phyloP scores from a whole-genome alignment of 2,329 filamentous ascomycete genomes.

The Colletotrichum camelliae region DNA sequence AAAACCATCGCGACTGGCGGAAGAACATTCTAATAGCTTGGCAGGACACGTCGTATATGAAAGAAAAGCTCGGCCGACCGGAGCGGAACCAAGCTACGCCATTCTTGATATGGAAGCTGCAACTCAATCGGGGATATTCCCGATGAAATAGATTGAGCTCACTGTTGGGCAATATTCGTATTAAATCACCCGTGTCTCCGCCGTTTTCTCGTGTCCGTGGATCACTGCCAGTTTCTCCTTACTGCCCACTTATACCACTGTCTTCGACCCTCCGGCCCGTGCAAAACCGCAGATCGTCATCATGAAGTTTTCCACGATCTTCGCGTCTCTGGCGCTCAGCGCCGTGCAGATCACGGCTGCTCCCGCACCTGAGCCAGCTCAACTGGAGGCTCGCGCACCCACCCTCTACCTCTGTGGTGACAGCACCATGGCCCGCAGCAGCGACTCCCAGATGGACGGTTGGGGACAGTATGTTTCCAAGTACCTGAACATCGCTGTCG shows the following conservation, averaged over 20 bases:
- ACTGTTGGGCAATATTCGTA: neutral
- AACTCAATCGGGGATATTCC: neutral
- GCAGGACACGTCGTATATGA: neutral
- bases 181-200: neutral
- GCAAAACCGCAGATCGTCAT: neutral
- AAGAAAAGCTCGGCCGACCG: conserved; percentile 11
- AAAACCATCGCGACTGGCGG: conserved; percentile 6
- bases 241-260: neutral
- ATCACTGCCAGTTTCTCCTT: neutral
- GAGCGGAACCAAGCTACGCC: neutral
- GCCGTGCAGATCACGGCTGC: conserved; percentile 25
- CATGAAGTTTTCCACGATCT: conserved; percentile 16
- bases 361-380: neutral
- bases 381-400: conserved; percentile 16
- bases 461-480: conserved; percentile 68
- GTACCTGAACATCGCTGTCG: conserved; percentile 44
- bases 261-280: neutral
- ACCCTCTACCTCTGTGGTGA: conserved; percentile 65
- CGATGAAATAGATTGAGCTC: neutral
- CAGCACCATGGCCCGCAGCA: conserved; percentile 64
- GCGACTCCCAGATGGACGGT: conserved; percentile 52
- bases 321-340: conserved; percentile 14
- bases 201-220: neutral
- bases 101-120: neutral
- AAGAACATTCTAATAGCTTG: conserved; percentile 5